These are phyloP conservation scores for Russula emetica DNA, from an alignment of 768 basidiomycete species.

Conservation along the genomic window DNA sequence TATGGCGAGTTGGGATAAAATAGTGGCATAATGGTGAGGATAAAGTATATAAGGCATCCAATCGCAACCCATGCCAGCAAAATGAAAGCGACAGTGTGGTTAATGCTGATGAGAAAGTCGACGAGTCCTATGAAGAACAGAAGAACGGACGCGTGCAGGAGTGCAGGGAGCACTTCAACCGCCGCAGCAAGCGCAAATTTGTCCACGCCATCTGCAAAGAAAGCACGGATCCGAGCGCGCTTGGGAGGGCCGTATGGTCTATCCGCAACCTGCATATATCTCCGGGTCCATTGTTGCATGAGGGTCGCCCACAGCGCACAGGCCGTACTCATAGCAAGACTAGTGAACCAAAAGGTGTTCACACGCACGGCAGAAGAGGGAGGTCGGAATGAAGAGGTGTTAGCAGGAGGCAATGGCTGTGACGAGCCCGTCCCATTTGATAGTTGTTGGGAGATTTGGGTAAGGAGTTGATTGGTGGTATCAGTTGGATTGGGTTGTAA, in stretches of 20 bases:
- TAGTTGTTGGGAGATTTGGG: slow-evolving; percentile 24
- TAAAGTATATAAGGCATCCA: slow-evolving; percentile 6
- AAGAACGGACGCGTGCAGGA: slow-evolving; percentile 24
- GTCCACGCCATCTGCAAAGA: slow-evolving; percentile 21
- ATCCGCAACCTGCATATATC: slow-evolving; percentile 19
- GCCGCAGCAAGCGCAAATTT: slow-evolving; percentile 15
- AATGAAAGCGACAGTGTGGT: slow-evolving; percentile 12
- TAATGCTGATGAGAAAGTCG: slow-evolving; percentile 21
- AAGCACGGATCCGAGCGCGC: slow-evolving; percentile 23
- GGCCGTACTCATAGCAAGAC: slow-evolving; percentile 16
- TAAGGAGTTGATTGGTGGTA: slow-evolving; percentile 15
- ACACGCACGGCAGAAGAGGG: slow-evolving; percentile 16
- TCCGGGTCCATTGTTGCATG: slow-evolving; percentile 26
- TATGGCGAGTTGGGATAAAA: slow-evolving; percentile 20
- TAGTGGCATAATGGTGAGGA: slow-evolving; percentile 20
- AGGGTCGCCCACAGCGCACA: slow-evolving; percentile 26
- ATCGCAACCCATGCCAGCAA: slow-evolving; percentile 1
- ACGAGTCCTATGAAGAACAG: slow-evolving; percentile 24
- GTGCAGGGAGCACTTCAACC: slow-evolving; percentile 24
- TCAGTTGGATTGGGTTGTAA: slow-evolving; percentile 22
- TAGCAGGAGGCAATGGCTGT: not conserved
- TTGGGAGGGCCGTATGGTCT: slow-evolving; percentile 19
- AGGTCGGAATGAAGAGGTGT: not conserved
- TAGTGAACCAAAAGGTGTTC: slow-evolving; percentile 24
- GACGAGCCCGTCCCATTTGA: not conserved